Base-by-base conservation (phyloP, 352 stramenopile species). In the Phytophthora crassamura region DNA sequence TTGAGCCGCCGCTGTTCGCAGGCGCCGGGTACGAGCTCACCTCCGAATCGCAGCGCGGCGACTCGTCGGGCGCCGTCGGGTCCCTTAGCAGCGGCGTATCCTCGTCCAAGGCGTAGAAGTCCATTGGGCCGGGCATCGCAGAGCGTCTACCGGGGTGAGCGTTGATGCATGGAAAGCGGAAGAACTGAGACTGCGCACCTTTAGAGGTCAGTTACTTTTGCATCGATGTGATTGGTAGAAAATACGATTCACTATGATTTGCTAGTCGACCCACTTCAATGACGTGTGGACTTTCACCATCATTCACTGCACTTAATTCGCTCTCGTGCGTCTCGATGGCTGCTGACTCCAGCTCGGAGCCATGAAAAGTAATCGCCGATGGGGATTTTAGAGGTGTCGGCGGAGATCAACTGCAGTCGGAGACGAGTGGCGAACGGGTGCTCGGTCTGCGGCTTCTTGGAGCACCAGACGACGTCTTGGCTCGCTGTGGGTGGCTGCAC, bases 71-170 rank as follows among this genome's bases (percentile, higher is more conserved):
- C 3, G 47, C 42, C 18, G 34, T 15, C 30, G 60, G 9, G 11
- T 59, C 60, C 14, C 41, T 51, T 15, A 80, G 64, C 45, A 80
- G 45, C 20, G 72, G 72, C 7, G 68, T 80, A 25, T 80, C 72
- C 38, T 80, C 72, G 42, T 77, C 52, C 52, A 74, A 18, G 1
- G 49, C 7, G 55, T 71, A 71, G 54, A 74, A 74, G 50, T 74
- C 49, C 60, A 74, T 74, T 7, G 54, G 39, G 20, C 40, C 52
- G 4, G 57, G 33, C 33, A 58, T 57, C 35, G 25, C 22, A 14
- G 12, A 35, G n/a, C 33, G 32, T 61, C 46, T 56, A 56, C 7
- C 36, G 25, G 18, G 41, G 34, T 9, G 20, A 30, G 25, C 25
- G 25, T 30, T n/a, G 35, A 52, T 38, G 43, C 60, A 65, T 65